Base-by-base conservation (phyloP, 2,329 filamentous ascomycete genomes). In the Tricladium varicosporioides region DNA sequence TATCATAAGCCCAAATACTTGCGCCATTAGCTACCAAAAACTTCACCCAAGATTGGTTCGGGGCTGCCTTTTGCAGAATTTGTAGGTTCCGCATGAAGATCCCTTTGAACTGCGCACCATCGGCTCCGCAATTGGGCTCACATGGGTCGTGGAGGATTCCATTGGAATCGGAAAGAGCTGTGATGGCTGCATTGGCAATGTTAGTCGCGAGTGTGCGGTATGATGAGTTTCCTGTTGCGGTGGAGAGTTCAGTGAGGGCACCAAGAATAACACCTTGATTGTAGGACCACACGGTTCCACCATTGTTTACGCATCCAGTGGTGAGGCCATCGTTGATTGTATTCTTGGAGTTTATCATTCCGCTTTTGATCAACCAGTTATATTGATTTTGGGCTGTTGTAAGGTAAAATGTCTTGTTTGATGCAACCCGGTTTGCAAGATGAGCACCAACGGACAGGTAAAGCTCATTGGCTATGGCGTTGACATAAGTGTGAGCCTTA, bases 51-150 rank as follows among this genome's bases (percentile, higher is more conserved):
- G 69, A 68, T 2, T 75, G 68, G 27, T 80, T 72, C 0, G 81
- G 80, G 1, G 78, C 78, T 2, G 72, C 80, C 1, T 49, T 54
- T 13, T 69, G 67, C 18, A 91, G 71, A 48, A 80, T 76, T 46
- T 78, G 76, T 14, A 91, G 71, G 67, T 89, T 89, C 19, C 86
- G 79, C 49, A 84, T 77, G 63, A 90, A 89, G 31, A 90, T 76
- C 2, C 88, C 88, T 71, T 91, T 91, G 78, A 91, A 91, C 64
- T 89, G 84, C 22, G 80, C 76, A 1, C 77, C 81, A 59, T 85
- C 80, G n/a, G 66, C 71, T 2, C 67, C 67, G 27, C 67, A 70
- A 5, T 78, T 76, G 0, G 66, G 65, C 63, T 85, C 82, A 62
- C 82, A 85, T 7, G 68, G 61, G 55, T 85, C 83, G 60, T 76